phyloP scores from a whole-genome alignment of 31 red algal genomes.

The Odonthalia washingtoniensis region DNA sequence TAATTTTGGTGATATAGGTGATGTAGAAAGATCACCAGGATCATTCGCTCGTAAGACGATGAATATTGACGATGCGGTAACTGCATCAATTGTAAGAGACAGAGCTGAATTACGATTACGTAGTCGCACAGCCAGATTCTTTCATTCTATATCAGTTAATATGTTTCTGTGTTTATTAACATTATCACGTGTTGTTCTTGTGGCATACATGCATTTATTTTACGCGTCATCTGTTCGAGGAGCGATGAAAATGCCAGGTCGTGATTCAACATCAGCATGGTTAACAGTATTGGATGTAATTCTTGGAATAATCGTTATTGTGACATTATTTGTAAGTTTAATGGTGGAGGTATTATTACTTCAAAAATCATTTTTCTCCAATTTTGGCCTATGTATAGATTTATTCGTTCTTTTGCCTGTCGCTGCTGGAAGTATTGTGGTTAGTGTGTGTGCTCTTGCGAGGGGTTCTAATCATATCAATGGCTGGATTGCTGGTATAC shows the following conservation, averaged over 20 bases:
- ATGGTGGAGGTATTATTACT: not conserved
- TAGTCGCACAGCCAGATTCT: not conserved
- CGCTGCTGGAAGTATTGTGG: not conserved
- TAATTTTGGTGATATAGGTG: too few relatives aligned
- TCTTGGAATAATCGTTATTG: not conserved
- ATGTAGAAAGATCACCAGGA: not conserved
- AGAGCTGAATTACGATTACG: not conserved
- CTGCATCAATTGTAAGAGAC: not conserved
- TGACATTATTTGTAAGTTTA: not conserved
- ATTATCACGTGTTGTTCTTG: not conserved
- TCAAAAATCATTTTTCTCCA: not conserved
- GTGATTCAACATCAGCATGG: not conserved
- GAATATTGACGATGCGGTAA: not conserved
- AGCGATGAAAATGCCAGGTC: not conserved
- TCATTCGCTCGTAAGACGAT: not conserved
- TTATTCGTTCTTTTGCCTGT: not conserved
- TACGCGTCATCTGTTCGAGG: not conserved
- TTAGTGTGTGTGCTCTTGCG: constrained; percentile 19
- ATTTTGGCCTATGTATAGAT: not conserved
- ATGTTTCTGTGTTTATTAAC: not conserved
- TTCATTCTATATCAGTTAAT: not conserved
- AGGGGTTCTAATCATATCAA: not conserved
- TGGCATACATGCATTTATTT: not conserved
- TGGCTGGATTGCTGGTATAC: not conserved
- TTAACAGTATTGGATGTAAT: not conserved